A percentile compares a stretch with the other conserved stretches of the same genome.
Conservation (phyloP, 2,329 filamentous ascomycete genomes). For the Grosmannia clavigera region DNA sequence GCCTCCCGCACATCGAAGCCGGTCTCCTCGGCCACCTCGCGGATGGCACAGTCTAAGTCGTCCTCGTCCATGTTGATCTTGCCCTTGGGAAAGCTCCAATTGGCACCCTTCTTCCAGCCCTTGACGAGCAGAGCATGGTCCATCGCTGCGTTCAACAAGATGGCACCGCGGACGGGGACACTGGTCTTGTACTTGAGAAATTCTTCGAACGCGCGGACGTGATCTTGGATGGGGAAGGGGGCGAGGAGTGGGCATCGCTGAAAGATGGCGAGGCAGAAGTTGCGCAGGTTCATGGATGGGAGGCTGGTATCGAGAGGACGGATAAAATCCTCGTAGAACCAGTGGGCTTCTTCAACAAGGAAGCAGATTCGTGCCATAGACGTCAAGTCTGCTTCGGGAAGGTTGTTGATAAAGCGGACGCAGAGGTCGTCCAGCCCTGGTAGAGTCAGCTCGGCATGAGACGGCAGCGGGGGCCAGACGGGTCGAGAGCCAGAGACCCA, state of each 20-base stretch:
- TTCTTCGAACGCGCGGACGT: slow-evolving; percentile 74
- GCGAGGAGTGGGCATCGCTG: slow-evolving; percentile 85
- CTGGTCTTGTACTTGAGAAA: slow-evolving; percentile 92
- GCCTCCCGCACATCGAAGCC: slow-evolving; percentile 71
- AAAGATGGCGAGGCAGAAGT: slow-evolving; percentile 83
- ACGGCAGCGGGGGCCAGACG: neutral
- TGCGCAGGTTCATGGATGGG: slow-evolving; percentile 72
- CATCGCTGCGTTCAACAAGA: slow-evolving; percentile 88
- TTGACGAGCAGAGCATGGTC: slow-evolving; percentile 88
- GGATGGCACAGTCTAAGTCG: slow-evolving; percentile 83
- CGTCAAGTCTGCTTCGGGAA: slow-evolving; percentile 80
- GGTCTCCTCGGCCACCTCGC: slow-evolving; percentile 94
- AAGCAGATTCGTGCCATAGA: slow-evolving; percentile 94
- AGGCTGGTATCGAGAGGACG: slow-evolving; percentile 75
- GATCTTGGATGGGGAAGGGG: slow-evolving; percentile 63
- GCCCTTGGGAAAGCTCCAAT: slow-evolving; percentile 91
- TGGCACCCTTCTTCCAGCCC: slow-evolving; percentile 93
- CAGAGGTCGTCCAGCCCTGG: slow-evolving; percentile 92
- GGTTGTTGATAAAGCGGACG: slow-evolving; percentile 95
- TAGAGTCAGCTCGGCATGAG: neutral
- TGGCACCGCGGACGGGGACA: slow-evolving; percentile 86
- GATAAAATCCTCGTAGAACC: slow-evolving; percentile 99
- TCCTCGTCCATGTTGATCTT: slow-evolving; percentile 98
- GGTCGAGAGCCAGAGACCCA: neutral
- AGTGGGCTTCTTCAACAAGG: slow-evolving; percentile 97